phyloP scores from a whole-genome alignment of 2,329 filamentous ascomycete species.

The Penicillium capsulatum region DNA sequence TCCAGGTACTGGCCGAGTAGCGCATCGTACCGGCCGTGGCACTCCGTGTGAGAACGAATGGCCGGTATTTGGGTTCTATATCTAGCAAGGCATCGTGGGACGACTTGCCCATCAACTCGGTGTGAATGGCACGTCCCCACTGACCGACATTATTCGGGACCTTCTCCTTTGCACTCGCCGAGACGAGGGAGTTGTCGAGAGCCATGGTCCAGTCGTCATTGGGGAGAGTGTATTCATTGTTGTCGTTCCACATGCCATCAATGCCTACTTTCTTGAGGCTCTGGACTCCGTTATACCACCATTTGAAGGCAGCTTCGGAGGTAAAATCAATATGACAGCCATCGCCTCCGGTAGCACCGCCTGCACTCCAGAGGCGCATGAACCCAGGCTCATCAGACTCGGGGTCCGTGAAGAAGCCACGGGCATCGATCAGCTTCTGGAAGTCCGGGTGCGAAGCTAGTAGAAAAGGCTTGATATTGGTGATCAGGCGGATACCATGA shows the following conservation, averaged over 20 bases:
- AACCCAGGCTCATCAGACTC: conserved; percentile 51
- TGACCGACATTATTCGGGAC: conserved; percentile 56
- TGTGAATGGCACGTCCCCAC: conserved; percentile 67
- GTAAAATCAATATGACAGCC: conserved; percentile 72
- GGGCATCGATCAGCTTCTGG: conserved; percentile 53
- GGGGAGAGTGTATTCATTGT: conserved; percentile 68
- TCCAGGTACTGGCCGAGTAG: conserved; percentile 69
- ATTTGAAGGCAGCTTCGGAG: conserved; percentile 61
- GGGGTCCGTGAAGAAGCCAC: conserved; percentile 62
- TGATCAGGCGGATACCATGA: conserved; percentile 62
- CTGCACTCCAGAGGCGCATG: conserved; percentile 67
- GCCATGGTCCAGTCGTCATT: conserved; percentile 63
- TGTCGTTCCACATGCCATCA: conserved; percentile 75
- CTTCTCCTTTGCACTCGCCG: conserved; percentile 35
- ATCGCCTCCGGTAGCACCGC: conserved; percentile 64
- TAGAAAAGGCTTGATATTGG: conserved; percentile 71
- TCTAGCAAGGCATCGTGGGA: conserved; percentile 64
- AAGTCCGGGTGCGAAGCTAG: conserved; percentile 65
- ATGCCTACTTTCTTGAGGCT: conserved; percentile 61
- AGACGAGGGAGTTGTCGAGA: conserved; percentile 46
- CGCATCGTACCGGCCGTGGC: conserved; percentile 66
- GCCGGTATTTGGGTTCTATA: conserved; percentile 55
- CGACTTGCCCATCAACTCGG: conserved; percentile 66
- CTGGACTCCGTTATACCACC: conserved; percentile 67
- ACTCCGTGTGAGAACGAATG: conserved; percentile 66